Evolutionary conservation across 192 early-diverging fungal genomes (phyloP).

Genomic region (Linnemannia zychae): DNA sequence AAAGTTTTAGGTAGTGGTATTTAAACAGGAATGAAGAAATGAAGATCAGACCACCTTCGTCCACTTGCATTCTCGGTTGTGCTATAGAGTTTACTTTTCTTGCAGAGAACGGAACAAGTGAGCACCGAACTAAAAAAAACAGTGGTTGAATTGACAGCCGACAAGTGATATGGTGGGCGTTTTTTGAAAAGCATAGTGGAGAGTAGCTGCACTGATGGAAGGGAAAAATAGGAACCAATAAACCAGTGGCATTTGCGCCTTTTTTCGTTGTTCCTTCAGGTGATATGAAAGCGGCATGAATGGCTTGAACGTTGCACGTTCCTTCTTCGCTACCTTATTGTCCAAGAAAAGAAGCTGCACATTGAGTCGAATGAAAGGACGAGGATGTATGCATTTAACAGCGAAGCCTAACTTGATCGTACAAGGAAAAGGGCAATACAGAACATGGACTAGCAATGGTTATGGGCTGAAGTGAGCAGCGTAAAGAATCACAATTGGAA

Average conservation of each 20-base stretch:
- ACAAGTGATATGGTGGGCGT: not conserved
- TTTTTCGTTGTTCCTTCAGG: too few species aligned
- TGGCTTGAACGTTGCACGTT: too few species aligned
- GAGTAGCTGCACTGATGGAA: not conserved
- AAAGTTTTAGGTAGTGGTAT: not conserved
- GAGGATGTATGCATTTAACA: too few species aligned
- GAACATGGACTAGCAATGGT: not conserved
- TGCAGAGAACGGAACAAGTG: not conserved
- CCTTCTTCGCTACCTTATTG: too few species aligned
- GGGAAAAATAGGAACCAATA: too few species aligned
- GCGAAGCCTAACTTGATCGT: too few species aligned
- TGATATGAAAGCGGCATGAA: too few species aligned
- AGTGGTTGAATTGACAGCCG: not conserved
- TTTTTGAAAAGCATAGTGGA: not conserved
- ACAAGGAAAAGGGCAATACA: too few species aligned
- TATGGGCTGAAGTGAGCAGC: not conserved
- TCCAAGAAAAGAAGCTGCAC: too few species aligned
- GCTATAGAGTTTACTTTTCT: not conserved
- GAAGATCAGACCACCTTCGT: not conserved
- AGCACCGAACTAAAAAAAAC: not conserved
- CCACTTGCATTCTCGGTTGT: not conserved
- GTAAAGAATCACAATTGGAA: not conserved
- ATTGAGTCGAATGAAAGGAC: too few species aligned
- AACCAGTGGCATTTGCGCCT: too few species aligned
- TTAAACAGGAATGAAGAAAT: not conserved